Conservation (phyloP, 1,284 basidiomycete genomes). For the Sutorius eximius region DNA sequence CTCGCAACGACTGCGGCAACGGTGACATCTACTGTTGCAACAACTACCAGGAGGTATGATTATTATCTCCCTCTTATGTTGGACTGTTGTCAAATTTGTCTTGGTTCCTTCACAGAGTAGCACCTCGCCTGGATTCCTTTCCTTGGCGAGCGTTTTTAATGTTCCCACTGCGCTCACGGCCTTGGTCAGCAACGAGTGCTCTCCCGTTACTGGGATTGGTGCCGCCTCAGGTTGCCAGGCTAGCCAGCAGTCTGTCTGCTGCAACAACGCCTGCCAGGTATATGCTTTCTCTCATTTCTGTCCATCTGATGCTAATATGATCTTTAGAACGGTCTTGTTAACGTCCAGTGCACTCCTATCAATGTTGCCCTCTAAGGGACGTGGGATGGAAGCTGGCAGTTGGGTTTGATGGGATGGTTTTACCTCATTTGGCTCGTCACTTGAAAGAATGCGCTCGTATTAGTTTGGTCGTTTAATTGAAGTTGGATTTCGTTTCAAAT, state of each 20-base stretch:
- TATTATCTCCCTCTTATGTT: rapidly evolving
- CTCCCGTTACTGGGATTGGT: neutral
- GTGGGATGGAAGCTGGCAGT: neutral
- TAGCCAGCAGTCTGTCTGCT: slow-evolving; percentile 15
- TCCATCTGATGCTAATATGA: too few species aligned
- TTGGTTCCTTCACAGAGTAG: too few species aligned
- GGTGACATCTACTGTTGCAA: slow-evolving; percentile 10
- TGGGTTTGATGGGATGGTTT: neutral
- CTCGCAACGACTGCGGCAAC: slow-evolving; percentile 9
- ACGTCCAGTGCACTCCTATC: too few species aligned
- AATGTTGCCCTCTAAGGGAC: neutral
- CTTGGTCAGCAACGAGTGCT: slow-evolving; percentile 3
- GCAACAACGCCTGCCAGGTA: slow-evolving; percentile 4
- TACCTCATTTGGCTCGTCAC: neutral
- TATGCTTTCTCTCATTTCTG: neutral
- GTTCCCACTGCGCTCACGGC: neutral
- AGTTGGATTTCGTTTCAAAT: neutral
- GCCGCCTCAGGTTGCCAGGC: neutral
- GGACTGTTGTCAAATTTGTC: neutral
- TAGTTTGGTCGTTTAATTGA: neutral
- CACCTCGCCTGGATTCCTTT: too few species aligned
- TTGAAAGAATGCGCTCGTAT: neutral
- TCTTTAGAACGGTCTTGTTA: too few species aligned
- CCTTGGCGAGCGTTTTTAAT: neutral
- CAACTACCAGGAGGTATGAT: neutral